Evolutionary conservation across 2,329 filamentous ascomycete species (phyloP).

Genomic region (Trichoderma sp.): DNA sequence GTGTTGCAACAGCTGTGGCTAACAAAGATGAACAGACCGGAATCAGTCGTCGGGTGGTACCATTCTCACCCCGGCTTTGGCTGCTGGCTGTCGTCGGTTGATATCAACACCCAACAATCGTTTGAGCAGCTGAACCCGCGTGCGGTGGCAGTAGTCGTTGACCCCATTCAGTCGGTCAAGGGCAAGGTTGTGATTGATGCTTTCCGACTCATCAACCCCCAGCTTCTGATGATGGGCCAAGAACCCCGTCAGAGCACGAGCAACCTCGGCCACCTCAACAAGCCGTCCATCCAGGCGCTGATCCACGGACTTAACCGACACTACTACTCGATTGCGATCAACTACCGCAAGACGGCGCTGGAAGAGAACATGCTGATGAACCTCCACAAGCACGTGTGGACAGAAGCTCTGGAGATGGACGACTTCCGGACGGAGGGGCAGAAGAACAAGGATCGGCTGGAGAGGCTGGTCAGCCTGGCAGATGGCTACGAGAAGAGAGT

Average conservation of each 20-base stretch:
- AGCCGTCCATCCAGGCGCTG: slow-evolving; percentile 98
- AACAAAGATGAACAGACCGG: slow-evolving; percentile 66
- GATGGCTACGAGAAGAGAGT: slow-evolving; percentile 99
- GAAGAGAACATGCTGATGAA: slow-evolving; percentile 99
- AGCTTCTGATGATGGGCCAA: slow-evolving; percentile 96
- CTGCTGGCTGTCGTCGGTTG: slow-evolving; percentile 97
- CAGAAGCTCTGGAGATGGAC: slow-evolving; percentile 94
- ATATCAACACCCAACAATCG: slow-evolving; percentile 99
- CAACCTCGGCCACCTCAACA: slow-evolving; percentile 97
- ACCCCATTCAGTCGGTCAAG: slow-evolving; percentile 98
- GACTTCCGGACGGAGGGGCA: slow-evolving; percentile 85
- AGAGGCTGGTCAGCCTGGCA: slow-evolving; percentile 83
- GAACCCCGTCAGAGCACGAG: slow-evolving; percentile 97
- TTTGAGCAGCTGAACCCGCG: slow-evolving; percentile 98
- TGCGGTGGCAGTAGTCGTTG: slow-evolving; percentile 95
- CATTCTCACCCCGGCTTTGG: slow-evolving; percentile 99
- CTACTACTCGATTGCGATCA: slow-evolving; percentile 99
- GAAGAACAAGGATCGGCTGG: slow-evolving; percentile 83
- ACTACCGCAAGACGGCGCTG: slow-evolving; percentile 94
- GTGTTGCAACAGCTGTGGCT: not conserved
- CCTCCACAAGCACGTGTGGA: slow-evolving; percentile 99
- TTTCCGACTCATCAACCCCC: slow-evolving; percentile 97
- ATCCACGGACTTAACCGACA: slow-evolving; percentile 98
- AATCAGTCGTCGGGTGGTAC: slow-evolving; percentile 99
- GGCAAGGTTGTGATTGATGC: slow-evolving; percentile 99